These are phyloP conservation scores for Carex myosuroides DNA, from an alignment of 176 grass and related monocot species.

Conservation along the genomic window DNA sequence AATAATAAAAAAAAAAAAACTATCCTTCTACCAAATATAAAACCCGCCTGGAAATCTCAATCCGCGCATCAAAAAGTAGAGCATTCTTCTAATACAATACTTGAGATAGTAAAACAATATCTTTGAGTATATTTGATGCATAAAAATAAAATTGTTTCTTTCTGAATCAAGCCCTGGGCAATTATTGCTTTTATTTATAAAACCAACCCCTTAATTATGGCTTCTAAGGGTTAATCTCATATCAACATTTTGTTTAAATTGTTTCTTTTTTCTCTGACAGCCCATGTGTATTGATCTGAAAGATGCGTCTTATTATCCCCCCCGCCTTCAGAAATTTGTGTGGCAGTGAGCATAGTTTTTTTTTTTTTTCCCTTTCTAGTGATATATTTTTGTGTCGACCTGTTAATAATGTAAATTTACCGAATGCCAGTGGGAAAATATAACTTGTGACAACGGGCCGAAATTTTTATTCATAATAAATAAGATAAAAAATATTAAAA, in stretches of 20 bases:
- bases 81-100: neutral
- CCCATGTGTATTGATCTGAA: slow-evolving; percentile 7
- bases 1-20: no score
- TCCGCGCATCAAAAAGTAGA: neutral
- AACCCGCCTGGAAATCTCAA: neutral
- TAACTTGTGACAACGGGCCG: no score
- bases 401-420: neutral
- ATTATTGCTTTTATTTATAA: neutral
- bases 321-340: neutral
- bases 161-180: neutral
- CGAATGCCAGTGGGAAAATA: neutral
- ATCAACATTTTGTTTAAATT: neutral
- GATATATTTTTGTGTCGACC: neutral
- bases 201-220: neutral
- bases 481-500: no score
- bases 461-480: no score
- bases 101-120: neutral
- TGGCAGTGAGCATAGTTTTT: neutral
- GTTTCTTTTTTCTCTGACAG: neutral
- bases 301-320: neutral
- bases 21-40: no score
- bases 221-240: neutral
- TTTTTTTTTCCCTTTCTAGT: neutral
- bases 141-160: neutral
- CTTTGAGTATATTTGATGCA: neutral